Conservation (phyloP, 495 filamentous ascomycete genomes). For the Bombardia bombarda region DNA sequence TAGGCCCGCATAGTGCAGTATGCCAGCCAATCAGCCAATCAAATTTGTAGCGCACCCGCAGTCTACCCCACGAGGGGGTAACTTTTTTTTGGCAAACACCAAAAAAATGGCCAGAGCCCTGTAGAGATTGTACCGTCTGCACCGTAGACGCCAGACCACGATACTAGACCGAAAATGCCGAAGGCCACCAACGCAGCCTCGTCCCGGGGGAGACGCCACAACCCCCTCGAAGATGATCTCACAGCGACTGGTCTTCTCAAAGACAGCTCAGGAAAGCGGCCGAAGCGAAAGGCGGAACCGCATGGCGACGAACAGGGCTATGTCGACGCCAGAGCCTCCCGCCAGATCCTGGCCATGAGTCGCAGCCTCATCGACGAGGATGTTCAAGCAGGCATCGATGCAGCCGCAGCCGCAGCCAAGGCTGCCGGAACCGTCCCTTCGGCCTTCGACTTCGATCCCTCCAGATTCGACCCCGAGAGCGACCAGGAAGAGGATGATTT, state of each 20-base stretch:
- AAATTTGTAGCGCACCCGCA: constrained; percentile 8
- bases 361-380: constrained; percentile 76
- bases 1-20: constrained; percentile 9
- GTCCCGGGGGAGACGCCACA: constrained; percentile 45
- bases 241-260: constrained; percentile 54
- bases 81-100: constrained; percentile 17
- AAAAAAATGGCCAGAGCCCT: constrained; percentile 13
- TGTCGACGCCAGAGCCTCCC: constrained; percentile 78
- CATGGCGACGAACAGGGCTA: constrained; percentile 60
- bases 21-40: constrained; percentile 7
- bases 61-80: constrained; percentile 15
- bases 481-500: constrained; percentile 30
- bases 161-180: constrained; percentile 32
- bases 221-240: constrained; percentile 67
- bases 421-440: too few species aligned
- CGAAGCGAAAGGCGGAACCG: constrained; percentile 50
- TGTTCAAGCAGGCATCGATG: constrained; percentile 13
- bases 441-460: constrained; percentile 38
- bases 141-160: not conserved
- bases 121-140: not conserved
- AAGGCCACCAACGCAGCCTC: constrained; percentile 40
- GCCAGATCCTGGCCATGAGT: constrained; percentile 81
- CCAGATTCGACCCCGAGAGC: constrained; percentile 22
- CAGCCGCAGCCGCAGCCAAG: not conserved
- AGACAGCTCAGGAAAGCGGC: constrained; percentile 39